Conservation (phyloP, 2,329 filamentous ascomycete genomes). For the Dactylellina cionopaga region DNA sequence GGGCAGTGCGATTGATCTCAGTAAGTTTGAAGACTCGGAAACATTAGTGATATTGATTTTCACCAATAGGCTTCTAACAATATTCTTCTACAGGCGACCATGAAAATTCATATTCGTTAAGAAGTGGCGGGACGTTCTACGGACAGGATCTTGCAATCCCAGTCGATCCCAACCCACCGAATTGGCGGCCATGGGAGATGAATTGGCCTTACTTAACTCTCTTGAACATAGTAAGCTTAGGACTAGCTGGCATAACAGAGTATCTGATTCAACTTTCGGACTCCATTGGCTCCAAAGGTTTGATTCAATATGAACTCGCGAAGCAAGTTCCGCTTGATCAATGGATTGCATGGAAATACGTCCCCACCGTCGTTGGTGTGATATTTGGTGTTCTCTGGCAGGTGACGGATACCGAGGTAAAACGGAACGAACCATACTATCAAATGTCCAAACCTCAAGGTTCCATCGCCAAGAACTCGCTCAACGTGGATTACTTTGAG, state of each 20-base stretch:
- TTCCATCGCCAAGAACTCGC: conserved; percentile 71
- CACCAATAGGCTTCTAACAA: neutral
- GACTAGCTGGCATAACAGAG: conserved; percentile 68
- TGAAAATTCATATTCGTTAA: conserved; percentile 24
- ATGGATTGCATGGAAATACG: conserved; percentile 73
- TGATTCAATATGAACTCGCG: conserved; percentile 66
- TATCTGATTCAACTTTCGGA: conserved; percentile 66
- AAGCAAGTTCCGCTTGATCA: conserved; percentile 65
- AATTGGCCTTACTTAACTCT: conserved; percentile 69
- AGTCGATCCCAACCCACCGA: conserved; percentile 60
- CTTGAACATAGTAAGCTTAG: conserved; percentile 67
- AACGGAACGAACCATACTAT: conserved; percentile 73
- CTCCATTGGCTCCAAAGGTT: conserved; percentile 59
- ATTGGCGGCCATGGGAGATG: conserved; percentile 75
- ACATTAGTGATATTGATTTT: neutral
- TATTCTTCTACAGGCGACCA: conserved; percentile 23
- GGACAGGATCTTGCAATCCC: conserved; percentile 48
- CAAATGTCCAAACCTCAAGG: conserved; percentile 70
- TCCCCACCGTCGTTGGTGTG: conserved; percentile 71
- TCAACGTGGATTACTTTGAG: conserved; percentile 79
- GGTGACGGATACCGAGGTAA: conserved; percentile 73
- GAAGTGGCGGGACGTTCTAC: conserved; percentile 47
- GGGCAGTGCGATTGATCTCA: conserved; percentile 41
- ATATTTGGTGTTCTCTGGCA: conserved; percentile 74
- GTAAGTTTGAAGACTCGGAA: neutral